Evolutionary conservation across 768 basidiomycete species (phyloP).

Genomic region (Tricholoma furcatifolium): DNA sequence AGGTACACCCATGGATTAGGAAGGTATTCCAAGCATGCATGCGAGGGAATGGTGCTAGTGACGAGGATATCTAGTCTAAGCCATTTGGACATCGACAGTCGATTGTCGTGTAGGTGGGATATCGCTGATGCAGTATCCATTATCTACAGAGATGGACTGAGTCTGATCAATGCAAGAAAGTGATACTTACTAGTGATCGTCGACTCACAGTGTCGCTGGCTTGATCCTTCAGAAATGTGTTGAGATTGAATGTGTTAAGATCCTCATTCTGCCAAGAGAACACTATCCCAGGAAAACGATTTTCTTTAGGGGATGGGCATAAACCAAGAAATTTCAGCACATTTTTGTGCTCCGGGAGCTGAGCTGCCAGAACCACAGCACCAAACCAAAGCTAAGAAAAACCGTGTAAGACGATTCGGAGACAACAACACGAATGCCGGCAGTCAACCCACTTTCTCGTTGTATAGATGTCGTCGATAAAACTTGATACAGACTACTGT

Average conservation of each 20-base stretch:
- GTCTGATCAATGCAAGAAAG: neutral
- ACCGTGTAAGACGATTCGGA: too few species aligned
- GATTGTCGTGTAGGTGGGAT: too few species aligned
- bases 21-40: too few species aligned
- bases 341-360: neutral
- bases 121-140: neutral
- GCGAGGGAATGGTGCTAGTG: too few species aligned
- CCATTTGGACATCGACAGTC: too few species aligned
- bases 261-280: neutral
- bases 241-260: neutral
- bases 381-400: neutral
- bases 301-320: neutral
- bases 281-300: neutral
- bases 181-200: neutral
- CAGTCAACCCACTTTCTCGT: too few species aligned
- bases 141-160: neutral
- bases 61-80: neutral
- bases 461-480: too few species aligned
- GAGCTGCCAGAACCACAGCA: neutral
- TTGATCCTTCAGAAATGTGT: neutral
- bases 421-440: too few species aligned
- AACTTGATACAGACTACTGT: too few species aligned
- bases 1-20: too few species aligned
- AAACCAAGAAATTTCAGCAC: neutral
- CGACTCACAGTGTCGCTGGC: neutral